These are phyloP conservation scores for Acacia crassicarpa DNA, from an alignment of 306 rosid species.

Conservation along the genomic window DNA sequence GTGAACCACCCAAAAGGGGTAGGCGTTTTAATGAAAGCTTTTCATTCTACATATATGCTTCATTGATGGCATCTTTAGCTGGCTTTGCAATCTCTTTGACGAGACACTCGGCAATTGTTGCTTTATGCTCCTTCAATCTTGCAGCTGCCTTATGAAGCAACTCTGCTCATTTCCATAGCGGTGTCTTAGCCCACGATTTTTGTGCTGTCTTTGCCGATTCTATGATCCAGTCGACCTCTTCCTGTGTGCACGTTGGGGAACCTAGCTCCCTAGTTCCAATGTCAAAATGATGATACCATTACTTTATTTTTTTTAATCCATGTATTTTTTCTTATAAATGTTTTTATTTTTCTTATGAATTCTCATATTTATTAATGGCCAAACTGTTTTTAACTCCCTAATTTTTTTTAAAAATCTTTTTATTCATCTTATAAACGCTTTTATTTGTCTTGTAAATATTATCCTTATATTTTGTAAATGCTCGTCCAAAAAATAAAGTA, in stretches of 20 bases:
- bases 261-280: too few relatives aligned
- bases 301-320: too few relatives aligned
- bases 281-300: too few relatives aligned
- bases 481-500: too few relatives aligned
- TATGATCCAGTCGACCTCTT: slow-evolving; percentile 68
- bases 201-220: slow-evolving; percentile 77
- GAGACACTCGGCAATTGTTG: slow-evolving; percentile 83
- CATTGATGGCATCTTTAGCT: slow-evolving; percentile 77
- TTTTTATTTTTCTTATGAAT: too few relatives aligned
- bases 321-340: too few relatives aligned
- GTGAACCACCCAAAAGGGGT: background rate
- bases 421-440: too few relatives aligned
- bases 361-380: too few relatives aligned
- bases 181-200: slow-evolving; percentile 85
- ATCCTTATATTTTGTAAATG: too few relatives aligned
- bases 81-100: slow-evolving; percentile 92
- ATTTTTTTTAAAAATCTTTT: too few relatives aligned
- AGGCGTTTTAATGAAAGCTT: background rate
- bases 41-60: slow-evolving; percentile 41
- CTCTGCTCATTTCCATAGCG: slow-evolving; percentile 89
- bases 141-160: slow-evolving; percentile 91
- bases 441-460: too few relatives aligned
- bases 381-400: too few relatives aligned
- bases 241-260: slow-evolving; percentile 67
- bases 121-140: slow-evolving; percentile 71